Evolutionary conservation across 345 rosid species (phyloP).

Genomic region (Salix dunnii): DNA sequence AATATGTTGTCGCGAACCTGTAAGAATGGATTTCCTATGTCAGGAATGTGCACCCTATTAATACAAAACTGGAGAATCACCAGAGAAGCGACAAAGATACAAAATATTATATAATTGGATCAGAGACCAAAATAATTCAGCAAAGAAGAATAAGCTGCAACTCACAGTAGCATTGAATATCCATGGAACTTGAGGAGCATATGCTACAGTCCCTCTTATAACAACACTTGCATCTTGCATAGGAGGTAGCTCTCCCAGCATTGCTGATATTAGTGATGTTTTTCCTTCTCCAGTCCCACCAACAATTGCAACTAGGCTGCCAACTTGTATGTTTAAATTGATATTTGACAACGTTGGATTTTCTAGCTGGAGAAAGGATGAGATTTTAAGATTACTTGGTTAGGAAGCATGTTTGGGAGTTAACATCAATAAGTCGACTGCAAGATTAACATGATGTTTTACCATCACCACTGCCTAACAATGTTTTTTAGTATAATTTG

Average conservation of each 20-base stretch:
- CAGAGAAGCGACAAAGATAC: not conserved
- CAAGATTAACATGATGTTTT: not conserved
- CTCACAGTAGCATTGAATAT: conserved; percentile 97
- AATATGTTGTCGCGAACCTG: conserved; percentile 93
- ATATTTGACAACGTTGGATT: conserved; percentile 79
- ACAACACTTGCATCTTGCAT: conserved; percentile 50
- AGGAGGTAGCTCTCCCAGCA: conserved; percentile 97
- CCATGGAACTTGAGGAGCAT: conserved; percentile 99
- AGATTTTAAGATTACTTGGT: not conserved
- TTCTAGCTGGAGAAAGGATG: conserved; percentile 54
- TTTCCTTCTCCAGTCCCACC: conserved; percentile 99
- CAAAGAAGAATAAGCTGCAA: conserved; percentile 11
- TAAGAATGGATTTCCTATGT: not conserved
- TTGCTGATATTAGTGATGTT: conserved; percentile 90
- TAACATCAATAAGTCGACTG: not conserved
- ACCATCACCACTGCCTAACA: not conserved
- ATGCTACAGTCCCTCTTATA: conserved; percentile 80
- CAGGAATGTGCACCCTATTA: not conserved
- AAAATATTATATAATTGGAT: not conserved
- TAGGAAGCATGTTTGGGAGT: not conserved
- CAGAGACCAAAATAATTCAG: not conserved
- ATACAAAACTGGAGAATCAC: not conserved
- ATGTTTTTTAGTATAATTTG: not conserved
- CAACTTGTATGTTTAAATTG: conserved; percentile 79
- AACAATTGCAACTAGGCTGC: conserved; percentile 92